A percentile compares a stretch with the other conserved stretches of the same genome.
Conservation (phyloP, 257 asterid genomes). For the Primulina tabacum region DNA sequence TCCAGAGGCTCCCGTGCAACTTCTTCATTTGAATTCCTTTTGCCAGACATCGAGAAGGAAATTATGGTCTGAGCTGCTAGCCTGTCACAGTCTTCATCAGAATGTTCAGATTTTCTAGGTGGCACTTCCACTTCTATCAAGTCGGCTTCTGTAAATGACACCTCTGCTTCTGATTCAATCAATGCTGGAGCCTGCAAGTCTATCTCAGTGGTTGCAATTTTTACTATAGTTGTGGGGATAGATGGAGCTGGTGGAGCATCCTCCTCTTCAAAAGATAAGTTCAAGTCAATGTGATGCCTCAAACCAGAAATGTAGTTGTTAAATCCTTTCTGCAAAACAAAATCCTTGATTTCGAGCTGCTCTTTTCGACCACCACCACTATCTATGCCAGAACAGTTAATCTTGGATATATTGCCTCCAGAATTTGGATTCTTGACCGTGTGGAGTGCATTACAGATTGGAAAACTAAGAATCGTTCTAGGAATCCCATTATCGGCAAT, state of each 20-base stretch:
- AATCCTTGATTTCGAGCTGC: slow-evolving; percentile 22
- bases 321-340: slow-evolving; percentile 26
- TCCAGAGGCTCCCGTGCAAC: slow-evolving; percentile 18
- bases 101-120: slow-evolving; percentile 10
- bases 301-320: slow-evolving; percentile 29
- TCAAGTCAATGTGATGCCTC: slow-evolving; percentile 60
- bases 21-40: slow-evolving; percentile 9
- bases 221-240: slow-evolving; percentile 37
- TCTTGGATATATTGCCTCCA: slow-evolving; percentile 16
- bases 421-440: slow-evolving; percentile 18
- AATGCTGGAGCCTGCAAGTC: slow-evolving; percentile 51
- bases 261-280: slow-evolving; percentile 58
- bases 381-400: slow-evolving; percentile 9
- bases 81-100: slow-evolving; percentile 39
- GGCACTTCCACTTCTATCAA: slow-evolving; percentile 6
- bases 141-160: slow-evolving; percentile 10
- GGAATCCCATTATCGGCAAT: slow-evolving; percentile 20
- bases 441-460: slow-evolving; percentile 17
- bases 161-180: slow-evolving; percentile 30
- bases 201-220: slow-evolving; percentile 43
- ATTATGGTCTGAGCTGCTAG: slow-evolving; percentile 70
- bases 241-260: slow-evolving; percentile 35
- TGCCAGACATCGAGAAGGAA: slow-evolving; percentile 38
- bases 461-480: slow-evolving; percentile 27
- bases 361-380: slow-evolving; percentile 6